Conservation (phyloP, 2,329 filamentous ascomycete species). For the Pseudogymnoascus sp. region DNA sequence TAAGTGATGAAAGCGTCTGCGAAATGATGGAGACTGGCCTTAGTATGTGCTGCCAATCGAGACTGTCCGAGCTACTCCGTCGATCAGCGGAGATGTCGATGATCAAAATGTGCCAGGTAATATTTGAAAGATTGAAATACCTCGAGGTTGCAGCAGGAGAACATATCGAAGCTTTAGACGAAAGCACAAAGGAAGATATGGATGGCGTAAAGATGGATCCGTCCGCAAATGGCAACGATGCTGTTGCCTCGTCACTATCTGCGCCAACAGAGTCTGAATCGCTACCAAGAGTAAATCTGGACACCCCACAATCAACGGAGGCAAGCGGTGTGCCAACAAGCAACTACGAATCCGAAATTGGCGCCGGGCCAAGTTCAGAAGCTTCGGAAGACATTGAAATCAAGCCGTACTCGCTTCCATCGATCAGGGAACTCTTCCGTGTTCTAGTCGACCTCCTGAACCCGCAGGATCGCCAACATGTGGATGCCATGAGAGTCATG, state of each 20-base stretch:
- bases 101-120: conserved; percentile 98
- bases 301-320: not conserved
- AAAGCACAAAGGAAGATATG: conserved; percentile 60
- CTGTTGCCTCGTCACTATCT: conserved; percentile 48
- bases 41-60: conserved; percentile 92
- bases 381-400: conserved; percentile 46
- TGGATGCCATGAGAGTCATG: conserved; percentile 95
- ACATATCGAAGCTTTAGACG: conserved; percentile 59
- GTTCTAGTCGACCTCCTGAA: conserved; percentile 91
- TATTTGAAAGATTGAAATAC: conserved; percentile 88
- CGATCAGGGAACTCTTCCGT: conserved; percentile 87
- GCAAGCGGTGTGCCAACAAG: not conserved
- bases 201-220: conserved; percentile 81
- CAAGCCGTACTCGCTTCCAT: conserved; percentile 87
- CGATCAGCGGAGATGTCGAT: conserved; percentile 93
- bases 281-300: not conserved
- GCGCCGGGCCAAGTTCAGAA: conserved; percentile 27
- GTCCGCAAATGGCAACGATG: conserved; percentile 58
- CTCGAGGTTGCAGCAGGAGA: conserved; percentile 70
- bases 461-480: conserved; percentile 86
- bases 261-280: conserved; percentile 30
- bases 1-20: conserved; percentile 98
- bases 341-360: conserved; percentile 25
- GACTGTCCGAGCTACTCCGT: conserved; percentile 83
- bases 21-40: conserved; percentile 99